Conservation (phyloP, 2,329 filamentous ascomycete genomes). For the Pseudogymnoascus sp. region DNA sequence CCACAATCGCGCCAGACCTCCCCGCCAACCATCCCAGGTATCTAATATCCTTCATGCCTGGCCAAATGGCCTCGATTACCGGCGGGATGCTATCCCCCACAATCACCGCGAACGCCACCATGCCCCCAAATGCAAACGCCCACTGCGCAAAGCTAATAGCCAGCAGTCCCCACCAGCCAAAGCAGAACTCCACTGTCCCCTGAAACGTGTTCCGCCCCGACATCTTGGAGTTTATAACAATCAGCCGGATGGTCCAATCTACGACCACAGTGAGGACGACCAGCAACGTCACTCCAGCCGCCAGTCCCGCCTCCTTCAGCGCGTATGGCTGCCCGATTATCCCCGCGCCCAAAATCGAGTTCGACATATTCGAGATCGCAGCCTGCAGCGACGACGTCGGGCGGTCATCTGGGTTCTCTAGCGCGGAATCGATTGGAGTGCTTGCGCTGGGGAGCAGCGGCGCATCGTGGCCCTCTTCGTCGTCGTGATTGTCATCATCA, state of each 20-base stretch:
- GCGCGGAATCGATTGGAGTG: constrained; percentile 35
- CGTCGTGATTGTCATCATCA: background rate
- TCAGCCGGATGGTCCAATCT: constrained; percentile 96
- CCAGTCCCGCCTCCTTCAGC: constrained; percentile 81
- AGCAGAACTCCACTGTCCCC: constrained; percentile 91
- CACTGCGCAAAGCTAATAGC: constrained; percentile 88
- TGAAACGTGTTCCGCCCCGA: constrained; percentile 92
- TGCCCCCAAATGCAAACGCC: constrained; percentile 97
- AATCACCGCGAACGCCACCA: constrained; percentile 97
- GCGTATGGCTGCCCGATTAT: constrained; percentile 88
- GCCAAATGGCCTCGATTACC: constrained; percentile 75
- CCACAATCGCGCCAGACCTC: constrained; percentile 73
- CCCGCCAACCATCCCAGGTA: constrained; percentile 78
- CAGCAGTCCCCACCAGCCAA: constrained; percentile 76
- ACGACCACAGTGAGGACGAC: constrained; percentile 71
- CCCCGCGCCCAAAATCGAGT: constrained; percentile 81
- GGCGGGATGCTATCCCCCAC: constrained; percentile 94
- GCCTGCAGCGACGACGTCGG: constrained; percentile 78
- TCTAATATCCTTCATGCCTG: constrained; percentile 59
- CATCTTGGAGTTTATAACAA: constrained; percentile 95
- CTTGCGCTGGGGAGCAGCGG: constrained; percentile 6
- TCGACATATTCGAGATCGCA: constrained; percentile 99
- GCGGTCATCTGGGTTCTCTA: constrained; percentile 37
- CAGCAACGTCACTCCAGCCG: constrained; percentile 70
- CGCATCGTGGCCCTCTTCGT: constrained; percentile 29